A percentile compares a stretch with the other conserved stretches of the same genome.
These are phyloP conservation scores for Stereum hirsutum DNA, from an alignment of 1,284 basidiomycete species.

Conservation along the genomic window DNA sequence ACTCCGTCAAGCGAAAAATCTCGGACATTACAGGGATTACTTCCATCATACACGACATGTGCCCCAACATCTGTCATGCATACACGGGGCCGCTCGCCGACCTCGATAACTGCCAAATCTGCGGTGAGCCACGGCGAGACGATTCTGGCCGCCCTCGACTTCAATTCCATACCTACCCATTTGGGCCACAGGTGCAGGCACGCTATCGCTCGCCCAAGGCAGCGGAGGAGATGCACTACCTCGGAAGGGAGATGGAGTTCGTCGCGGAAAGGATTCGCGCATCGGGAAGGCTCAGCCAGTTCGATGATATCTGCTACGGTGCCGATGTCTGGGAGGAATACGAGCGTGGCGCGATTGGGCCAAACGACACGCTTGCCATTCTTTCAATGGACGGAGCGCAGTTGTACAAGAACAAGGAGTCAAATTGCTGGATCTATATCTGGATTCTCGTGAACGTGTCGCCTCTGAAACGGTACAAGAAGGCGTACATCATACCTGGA, in stretches of 20 bases:
- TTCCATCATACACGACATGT: constrained; percentile 20
- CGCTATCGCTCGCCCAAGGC: not conserved
- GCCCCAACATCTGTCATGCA: constrained; percentile 18
- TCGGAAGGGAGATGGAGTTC: not conserved
- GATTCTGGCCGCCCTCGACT: not conserved
- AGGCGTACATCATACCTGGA: constrained; percentile 15
- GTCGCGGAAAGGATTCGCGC: not conserved
- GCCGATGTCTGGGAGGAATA: constrained; percentile 13
- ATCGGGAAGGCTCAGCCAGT: not conserved
- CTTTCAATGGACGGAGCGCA: constrained; percentile 21
- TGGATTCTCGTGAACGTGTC: constrained; percentile 17
- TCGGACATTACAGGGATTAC: constrained; percentile 16
- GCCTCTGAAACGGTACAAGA: constrained; percentile 17
- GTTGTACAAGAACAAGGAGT: constrained; percentile 17
- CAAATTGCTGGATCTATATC: constrained; percentile 20
- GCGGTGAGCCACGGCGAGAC: constrained; percentile 16
- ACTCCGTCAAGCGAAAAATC: constrained; percentile 14
- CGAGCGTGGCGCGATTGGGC: constrained; percentile 7
- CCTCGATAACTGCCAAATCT: constrained; percentile 15
- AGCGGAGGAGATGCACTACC: constrained; percentile 3
- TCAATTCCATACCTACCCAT: not conserved
- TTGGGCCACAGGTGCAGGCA: constrained; percentile 5
- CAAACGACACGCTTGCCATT: constrained; percentile 14
- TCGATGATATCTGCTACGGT: constrained; percentile 12
- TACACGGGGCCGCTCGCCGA: constrained; percentile 17